These are phyloP conservation scores for Colletotrichum sp. DNA, from an alignment of 2,329 filamentous ascomycete species.

Conservation along the genomic window DNA sequence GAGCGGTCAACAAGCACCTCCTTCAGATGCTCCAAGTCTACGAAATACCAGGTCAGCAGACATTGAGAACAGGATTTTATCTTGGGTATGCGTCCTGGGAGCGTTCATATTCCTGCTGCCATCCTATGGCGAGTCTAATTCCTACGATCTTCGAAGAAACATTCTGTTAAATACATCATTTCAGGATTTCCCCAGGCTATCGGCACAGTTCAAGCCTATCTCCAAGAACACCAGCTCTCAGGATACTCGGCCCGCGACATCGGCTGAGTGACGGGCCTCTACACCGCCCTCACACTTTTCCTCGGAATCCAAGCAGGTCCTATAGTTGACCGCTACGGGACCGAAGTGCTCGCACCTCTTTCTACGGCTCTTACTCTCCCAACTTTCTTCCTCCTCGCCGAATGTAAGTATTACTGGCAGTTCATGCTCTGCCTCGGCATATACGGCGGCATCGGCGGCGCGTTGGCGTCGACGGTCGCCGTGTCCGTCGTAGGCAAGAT, in stretches of 20 bases:
- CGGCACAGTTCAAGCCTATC: constrained; percentile 51
- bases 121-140: background rate
- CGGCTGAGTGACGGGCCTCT: constrained; percentile 54
- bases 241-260: constrained; percentile 45
- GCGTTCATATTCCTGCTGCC: background rate
- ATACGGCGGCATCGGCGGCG: constrained; percentile 45
- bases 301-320: constrained; percentile 53
- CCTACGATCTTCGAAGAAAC: background rate
- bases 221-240: constrained; percentile 45
- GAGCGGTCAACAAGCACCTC: background rate
- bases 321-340: constrained; percentile 51
- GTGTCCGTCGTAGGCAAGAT: constrained; percentile 34
- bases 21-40: background rate
- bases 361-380: constrained; percentile 39
- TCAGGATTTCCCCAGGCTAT: constrained; percentile 50
- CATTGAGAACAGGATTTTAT: background rate
- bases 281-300: constrained; percentile 47
- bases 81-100: background rate
- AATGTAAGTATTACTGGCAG: constrained; percentile 52
- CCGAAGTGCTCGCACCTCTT: constrained; percentile 39
- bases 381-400: constrained; percentile 48
- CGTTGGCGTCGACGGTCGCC: constrained; percentile 38
- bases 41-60: background rate
- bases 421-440: constrained; percentile 49
- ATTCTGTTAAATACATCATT: no score